Conservation (phyloP, 2,329 filamentous ascomycete species). For the Trichophyton equinum region DNA sequence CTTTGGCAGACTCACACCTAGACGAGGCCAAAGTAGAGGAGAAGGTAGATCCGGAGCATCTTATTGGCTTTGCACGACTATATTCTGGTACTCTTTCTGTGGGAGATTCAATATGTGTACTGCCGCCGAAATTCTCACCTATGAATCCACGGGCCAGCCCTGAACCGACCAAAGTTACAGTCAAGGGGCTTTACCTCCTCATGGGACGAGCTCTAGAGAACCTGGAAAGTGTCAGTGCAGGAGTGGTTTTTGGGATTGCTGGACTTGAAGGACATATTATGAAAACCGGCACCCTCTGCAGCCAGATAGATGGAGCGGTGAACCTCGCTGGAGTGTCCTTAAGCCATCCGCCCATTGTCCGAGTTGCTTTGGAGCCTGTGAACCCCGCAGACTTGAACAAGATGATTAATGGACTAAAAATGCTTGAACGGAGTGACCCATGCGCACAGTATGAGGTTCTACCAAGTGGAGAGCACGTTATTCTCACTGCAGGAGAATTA, state of each 20-base stretch:
- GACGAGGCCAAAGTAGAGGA: constrained; percentile 43
- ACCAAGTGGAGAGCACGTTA: constrained; percentile 83
- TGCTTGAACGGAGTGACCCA: constrained; percentile 88
- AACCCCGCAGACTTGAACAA: constrained; percentile 86
- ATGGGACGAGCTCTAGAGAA: constrained; percentile 87
- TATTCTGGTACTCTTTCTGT: constrained; percentile 85
- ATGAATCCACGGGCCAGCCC: constrained; percentile 59
- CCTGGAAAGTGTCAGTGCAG: constrained; percentile 73
- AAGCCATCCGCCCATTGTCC: constrained; percentile 78
- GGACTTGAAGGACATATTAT: constrained; percentile 88
- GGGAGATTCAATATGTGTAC: constrained; percentile 79
- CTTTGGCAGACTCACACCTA: constrained; percentile 49
- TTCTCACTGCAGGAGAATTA: constrained; percentile 84
- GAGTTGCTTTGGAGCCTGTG: constrained; percentile 85
- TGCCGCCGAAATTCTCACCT: constrained; percentile 87
- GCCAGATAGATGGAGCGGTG: constrained; percentile 68
- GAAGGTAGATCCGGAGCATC: constrained; percentile 63
- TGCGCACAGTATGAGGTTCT: constrained; percentile 94
- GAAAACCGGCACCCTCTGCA: constrained; percentile 89
- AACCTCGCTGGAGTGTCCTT: constrained; percentile 81
- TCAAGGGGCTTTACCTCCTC: constrained; percentile 82
- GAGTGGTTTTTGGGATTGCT: constrained; percentile 88
- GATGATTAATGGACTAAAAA: constrained; percentile 76
- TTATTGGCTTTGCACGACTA: constrained; percentile 88
- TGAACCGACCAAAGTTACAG: constrained; percentile 66